phyloP scores from a whole-genome alignment of 306 rosid genomes.

The Lathyrus tuberosus region DNA sequence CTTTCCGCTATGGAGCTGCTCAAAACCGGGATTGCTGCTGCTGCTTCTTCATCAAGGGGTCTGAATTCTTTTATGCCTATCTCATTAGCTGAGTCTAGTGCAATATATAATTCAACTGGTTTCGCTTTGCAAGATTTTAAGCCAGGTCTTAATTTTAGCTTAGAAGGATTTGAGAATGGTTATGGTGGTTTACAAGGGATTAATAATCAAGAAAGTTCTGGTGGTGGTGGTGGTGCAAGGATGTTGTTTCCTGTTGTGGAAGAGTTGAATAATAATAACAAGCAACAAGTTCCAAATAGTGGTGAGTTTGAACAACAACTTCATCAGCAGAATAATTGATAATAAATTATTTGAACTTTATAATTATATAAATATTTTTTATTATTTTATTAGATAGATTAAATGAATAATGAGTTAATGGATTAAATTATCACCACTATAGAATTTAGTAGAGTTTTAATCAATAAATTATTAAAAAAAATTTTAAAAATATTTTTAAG shows the following conservation, averaged over 20 bases:
- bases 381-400: too few relatives aligned
- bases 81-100: slow-evolving; percentile 41
- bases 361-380: too few relatives aligned
- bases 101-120: slow-evolving; percentile 56
- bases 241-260: slow-evolving; percentile 72
- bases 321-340: slow-evolving; percentile 33
- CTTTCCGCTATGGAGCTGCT: slow-evolving; percentile 75
- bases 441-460: too few relatives aligned
- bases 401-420: too few relatives aligned
- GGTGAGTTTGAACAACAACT: slow-evolving; percentile 48
- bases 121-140: slow-evolving; percentile 75
- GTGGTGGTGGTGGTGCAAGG: slow-evolving; percentile 72
- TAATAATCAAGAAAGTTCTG: slow-evolving; percentile 39
- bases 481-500: too few relatives aligned
- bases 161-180: slow-evolving; percentile 73
- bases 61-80: slow-evolving; percentile 66
- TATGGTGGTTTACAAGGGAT: slow-evolving; percentile 60
- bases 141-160: slow-evolving; percentile 64
- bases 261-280: slow-evolving; percentile 49
- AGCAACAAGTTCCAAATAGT: slow-evolving; percentile 60
- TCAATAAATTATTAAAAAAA: too few relatives aligned
- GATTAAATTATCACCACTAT: too few relatives aligned
- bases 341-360: too few relatives aligned
- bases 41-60: slow-evolving; percentile 62
- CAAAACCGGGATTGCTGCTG: slow-evolving; percentile 53